These are phyloP conservation scores for Yamadazyma epiphylla DNA, from an alignment of 1,139 yeast species.

Conservation along the genomic window DNA sequence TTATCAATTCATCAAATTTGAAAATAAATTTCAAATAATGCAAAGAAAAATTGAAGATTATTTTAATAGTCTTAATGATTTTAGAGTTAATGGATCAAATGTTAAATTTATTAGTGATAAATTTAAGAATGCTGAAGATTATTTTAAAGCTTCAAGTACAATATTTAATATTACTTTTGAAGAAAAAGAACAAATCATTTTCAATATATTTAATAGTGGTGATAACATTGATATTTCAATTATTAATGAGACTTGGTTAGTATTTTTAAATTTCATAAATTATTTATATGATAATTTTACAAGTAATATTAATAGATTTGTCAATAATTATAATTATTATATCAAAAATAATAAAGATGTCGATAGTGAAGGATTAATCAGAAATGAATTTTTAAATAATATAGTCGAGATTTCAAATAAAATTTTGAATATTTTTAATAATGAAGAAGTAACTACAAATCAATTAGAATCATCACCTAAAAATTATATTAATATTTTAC, in stretches of 20 bases:
- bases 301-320: constrained; percentile 30
- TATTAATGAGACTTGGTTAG: constrained; percentile 45
- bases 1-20: constrained; percentile 34
- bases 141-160: constrained; percentile 24
- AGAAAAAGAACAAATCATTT: constrained; percentile 25
- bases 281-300: constrained; percentile 32
- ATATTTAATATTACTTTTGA: constrained; percentile 16
- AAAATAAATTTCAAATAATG: constrained; percentile 33
- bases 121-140: constrained; percentile 34
- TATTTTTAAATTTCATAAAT: constrained; percentile 33
- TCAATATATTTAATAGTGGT: constrained; percentile 34
- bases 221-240: constrained; percentile 43
- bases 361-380: constrained; percentile 29
- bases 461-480: constrained; percentile 36
- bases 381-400: constrained; percentile 23
- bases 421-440: constrained; percentile 29
- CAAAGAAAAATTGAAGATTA: constrained; percentile 37
- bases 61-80: constrained; percentile 28
- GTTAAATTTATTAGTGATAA: constrained; percentile 39
- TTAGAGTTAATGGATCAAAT: constrained; percentile 35
- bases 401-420: constrained; percentile 24
- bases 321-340: constrained; percentile 37
- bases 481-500: constrained; percentile 36
- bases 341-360: constrained; percentile 18
- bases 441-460: constrained; percentile 20